Evolutionary conservation across 257 asterid species (phyloP), one percentile per base, ranked within the genome.

Genomic region (Penstemon eatonii): DNA sequence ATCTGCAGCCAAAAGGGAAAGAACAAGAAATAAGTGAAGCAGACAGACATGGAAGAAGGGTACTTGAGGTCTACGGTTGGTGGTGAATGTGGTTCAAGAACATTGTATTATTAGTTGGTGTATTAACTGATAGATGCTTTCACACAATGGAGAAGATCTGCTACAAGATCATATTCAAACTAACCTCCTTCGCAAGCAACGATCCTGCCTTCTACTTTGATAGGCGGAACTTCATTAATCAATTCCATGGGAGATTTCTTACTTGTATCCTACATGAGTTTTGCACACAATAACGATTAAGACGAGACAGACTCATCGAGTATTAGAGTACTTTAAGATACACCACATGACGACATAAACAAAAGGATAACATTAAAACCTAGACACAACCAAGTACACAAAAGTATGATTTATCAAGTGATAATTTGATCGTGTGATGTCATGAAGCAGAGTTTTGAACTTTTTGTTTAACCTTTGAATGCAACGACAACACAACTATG

Each of bases 181-280:
- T 57, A 62, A 90, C 99, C 96, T 83, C 99, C 97, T 84, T 91
- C 99, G 66, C 97, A 90, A 66, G 87, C 96, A 72, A 73, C 96
- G 52, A 88, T 89, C 80, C 96, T 78, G 78, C 86, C 89, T 63
- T 82, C 86, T 47, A 94, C 96, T 88, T 80, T 91, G 82, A 90
- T 88, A 6, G 99, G 97, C 72, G 92, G 95, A 75, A 91, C 99
- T 84, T 94, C 99, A 74, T 87, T 89, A 86, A 94, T 94, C 89
- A 94, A 74, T 73, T 94, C 93, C 96, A 91, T 90, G 8, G 97
- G 97, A 66, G 99, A 94, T 72, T 87, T 89, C 68, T 80, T 85
- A 75, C 87, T 85, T 37, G 83, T 71, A 75, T 91, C 96, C 96
- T 91, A 70, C 56, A 69, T 67, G 37, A 60, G 60, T 25, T 15